A percentile compares a stretch with the other conserved stretches of the same genome.
These are phyloP conservation scores for Russula brevipes DNA, from an alignment of 768 basidiomycete species.

Conservation along the genomic window DNA sequence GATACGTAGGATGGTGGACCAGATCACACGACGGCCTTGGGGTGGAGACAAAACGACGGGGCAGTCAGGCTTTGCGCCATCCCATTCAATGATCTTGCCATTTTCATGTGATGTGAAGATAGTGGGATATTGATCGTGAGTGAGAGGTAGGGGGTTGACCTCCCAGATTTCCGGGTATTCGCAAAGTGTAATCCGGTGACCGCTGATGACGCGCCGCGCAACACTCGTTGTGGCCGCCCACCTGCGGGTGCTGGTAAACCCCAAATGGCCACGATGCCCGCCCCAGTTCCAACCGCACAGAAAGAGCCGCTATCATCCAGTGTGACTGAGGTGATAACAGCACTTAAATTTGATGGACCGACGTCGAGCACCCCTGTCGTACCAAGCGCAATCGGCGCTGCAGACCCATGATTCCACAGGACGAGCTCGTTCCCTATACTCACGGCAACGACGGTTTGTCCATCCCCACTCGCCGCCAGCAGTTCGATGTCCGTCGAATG, in stretches of 20 bases:
- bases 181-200: constrained; percentile 48
- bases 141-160: constrained; percentile 24
- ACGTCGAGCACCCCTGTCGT: constrained; percentile 46
- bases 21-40: constrained; percentile 41
- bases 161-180: constrained; percentile 20
- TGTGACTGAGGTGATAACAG: constrained; percentile 55
- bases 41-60: constrained; percentile 42
- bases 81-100: constrained; percentile 54
- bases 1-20: constrained; percentile 46
- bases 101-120: constrained; percentile 45
- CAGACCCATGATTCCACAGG: constrained; percentile 54
- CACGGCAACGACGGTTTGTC: constrained; percentile 61
- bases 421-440: constrained; percentile 74
- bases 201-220: constrained; percentile 44
- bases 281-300: constrained; percentile 67
- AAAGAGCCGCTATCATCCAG: constrained; percentile 56
- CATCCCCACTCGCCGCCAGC: constrained; percentile 63
- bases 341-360: constrained; percentile 44
- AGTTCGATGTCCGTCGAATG: constrained; percentile 81
- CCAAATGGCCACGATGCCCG: constrained; percentile 63
- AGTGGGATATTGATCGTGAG: constrained; percentile 24
- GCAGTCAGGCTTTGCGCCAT: constrained; percentile 30
- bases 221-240: constrained; percentile 39
- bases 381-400: constrained; percentile 44
- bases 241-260: constrained; percentile 39